Base-by-base conservation (phyloP, 805 yeast species). In the Candida nanaspora region DNA sequence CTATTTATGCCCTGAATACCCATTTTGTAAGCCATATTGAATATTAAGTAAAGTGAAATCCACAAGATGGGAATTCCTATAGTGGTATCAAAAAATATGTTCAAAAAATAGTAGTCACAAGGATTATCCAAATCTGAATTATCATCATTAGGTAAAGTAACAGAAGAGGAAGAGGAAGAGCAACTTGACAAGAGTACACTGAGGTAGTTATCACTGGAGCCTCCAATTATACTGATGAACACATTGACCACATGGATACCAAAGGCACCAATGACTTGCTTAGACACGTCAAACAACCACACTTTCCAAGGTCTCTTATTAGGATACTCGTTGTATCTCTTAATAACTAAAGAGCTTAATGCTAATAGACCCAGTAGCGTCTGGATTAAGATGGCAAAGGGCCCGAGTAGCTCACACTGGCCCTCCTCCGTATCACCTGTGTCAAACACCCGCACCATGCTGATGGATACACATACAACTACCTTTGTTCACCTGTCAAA, bases 101-200 rank as follows among this genome's bases (percentile, higher is more conserved):
- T 91, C 41, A 93, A 66, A 55, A 91, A 91, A 65, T 93, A 91
- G 93, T 96, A 93, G 50, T 86, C 91, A 61, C 98, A 93, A 7
- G 96, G 95, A 37, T 72, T 76, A 29, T 66, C 72, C 4, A 57
- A 64, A n/a, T 56, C 40, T 3, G 15, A 4, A 23, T 18, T 15
- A 30, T 37, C 35, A 8, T 22, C 19, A 18, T 6, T 14, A 15
- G 14, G 10, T 5, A 3, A 3, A n/a, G n/a, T 11, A 29, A 4
- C 28, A 6, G 14, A 5, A 22, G 14, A 4, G 16, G 19, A 5
- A 9, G 25, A 10, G 4, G 4, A 5, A 4, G 15, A 11, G 15
- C 23, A 33, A n/a, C n/a, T 13, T 26, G 22, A 13, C 3, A 11
- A 9, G 4, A 16, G 5, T 9, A 3, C 14, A 25, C 6, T 22